Conservation (phyloP, 2,329 filamentous ascomycete species). For the Ceratocystis huliohia region DNA sequence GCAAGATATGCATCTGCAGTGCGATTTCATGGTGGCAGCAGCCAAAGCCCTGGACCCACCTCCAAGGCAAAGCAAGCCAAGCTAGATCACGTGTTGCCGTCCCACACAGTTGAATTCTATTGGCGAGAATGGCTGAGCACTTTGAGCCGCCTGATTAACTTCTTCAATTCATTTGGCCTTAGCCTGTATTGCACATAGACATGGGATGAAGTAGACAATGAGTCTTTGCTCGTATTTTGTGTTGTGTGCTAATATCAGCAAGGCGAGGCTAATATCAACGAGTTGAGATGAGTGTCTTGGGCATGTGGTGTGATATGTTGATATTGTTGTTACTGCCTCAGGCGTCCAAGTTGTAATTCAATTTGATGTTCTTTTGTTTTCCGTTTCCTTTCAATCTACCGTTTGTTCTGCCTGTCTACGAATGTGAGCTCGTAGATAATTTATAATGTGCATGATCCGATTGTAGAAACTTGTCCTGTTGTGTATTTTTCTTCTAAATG, state of each 20-base stretch:
- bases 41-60: neutral
- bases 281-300: neutral
- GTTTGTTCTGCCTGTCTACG: no score
- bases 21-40: neutral
- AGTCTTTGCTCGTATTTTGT: neutral
- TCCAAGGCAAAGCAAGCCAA: neutral
- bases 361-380: neutral
- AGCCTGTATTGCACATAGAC: neutral
- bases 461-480: neutral
- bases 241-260: neutral
- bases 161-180: neutral
- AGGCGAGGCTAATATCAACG: neutral
- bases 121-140: neutral
- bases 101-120: neutral
- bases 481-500: neutral
- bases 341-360: neutral
- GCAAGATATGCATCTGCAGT: no score
- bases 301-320: neutral
- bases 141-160: neutral
- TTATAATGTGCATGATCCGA: no score
- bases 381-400: no score
- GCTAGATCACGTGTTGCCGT: neutral
- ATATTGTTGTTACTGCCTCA: neutral
- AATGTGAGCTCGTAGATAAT: no score
- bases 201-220: neutral